Percentiles rank a stretch among this genome's conserved stretches.
Evolutionary conservation across 2,329 filamentous ascomycete genomes (phyloP).

Genomic region (Penicillium sp.): DNA sequence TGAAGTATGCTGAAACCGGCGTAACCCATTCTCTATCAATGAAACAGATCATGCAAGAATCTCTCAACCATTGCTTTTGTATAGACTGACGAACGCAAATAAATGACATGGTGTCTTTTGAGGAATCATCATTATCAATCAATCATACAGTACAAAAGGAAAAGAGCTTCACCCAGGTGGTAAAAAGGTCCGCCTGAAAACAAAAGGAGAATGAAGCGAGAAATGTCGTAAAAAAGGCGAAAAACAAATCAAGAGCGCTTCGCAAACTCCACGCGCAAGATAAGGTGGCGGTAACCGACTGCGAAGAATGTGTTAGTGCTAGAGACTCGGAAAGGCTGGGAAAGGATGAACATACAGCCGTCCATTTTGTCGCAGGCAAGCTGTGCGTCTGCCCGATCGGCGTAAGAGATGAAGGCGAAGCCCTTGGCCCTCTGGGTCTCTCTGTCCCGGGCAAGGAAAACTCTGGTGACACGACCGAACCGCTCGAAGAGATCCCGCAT

Average conservation of each 20-base stretch:
- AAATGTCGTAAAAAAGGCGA: conserved; percentile 30
- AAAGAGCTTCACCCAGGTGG: conserved; percentile 25
- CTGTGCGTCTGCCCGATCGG: conserved; percentile 80
- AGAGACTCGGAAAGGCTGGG: neutral
- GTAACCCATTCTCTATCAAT: neutral
- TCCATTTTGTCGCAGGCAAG: conserved; percentile 97
- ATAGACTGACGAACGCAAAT: conserved; percentile 27
- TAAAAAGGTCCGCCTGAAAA: conserved; percentile 29
- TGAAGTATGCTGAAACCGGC: neutral
- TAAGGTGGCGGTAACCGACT: conserved; percentile 51
- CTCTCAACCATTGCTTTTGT: conserved; percentile 29
- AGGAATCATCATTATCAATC: conserved; percentile 36
- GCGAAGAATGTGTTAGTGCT: conserved; percentile 22
- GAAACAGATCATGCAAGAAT: conserved; percentile 11
- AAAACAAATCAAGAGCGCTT: conserved; percentile 41
- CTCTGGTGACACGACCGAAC: conserved; percentile 91
- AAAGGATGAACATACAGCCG: conserved; percentile 58
- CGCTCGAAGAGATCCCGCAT: conserved; percentile 97
- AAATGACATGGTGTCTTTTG: conserved; percentile 33
- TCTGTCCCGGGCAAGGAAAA: conserved; percentile 96
- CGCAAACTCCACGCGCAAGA: conserved; percentile 50
- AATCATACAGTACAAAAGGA: conserved; percentile 37
- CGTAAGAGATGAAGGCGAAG: conserved; percentile 97
- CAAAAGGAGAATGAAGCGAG: conserved; percentile 24
- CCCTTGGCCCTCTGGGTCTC: conserved; percentile 96